Base-by-base conservation (phyloP, 1,284 basidiomycete genomes). In the Leccinum fuscescens region DNA sequence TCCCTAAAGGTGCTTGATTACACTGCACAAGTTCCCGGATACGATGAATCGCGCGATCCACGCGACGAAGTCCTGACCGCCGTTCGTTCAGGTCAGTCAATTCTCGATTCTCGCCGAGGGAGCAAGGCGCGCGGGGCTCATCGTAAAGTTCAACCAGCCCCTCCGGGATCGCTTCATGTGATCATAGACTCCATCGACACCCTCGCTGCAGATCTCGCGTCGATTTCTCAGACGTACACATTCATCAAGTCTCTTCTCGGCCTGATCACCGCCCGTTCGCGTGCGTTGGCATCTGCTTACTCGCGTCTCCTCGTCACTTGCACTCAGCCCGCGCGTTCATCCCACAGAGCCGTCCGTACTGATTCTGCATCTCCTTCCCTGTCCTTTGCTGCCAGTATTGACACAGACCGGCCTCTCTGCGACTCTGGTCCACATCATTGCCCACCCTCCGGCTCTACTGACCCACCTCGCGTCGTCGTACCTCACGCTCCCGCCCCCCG, bases 151-250 rank as follows among this genome's bases (percentile, higher is more conserved):
- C 63, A 80, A 80, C 72, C 48, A 80, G 80, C 73, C 49, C 72
- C 78, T 22, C 35, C 76, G 44, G 77, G 78, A 31, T 76, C 84
- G 17, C 62, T 87, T 22, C 81, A 79, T 62, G 79, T 89, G 24
- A 71, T 88, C 57, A 77, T 92, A 52, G 90, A 92, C 70, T 89
- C 89, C 14, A 73, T 84, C 22, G 88, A 90, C 64, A 85, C 83
- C 6, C 73, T 92, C 14, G 69, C 78, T 7, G 76, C 81, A 5
- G 86, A 92, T 68, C 69, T 83, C 35, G 79, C 77, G 12, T 86
- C 86, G n/a, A 59, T 78, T 20, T 75, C 87, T 6, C 76, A 79
- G 62, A 78, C 83, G 1, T 84, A 83, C 63, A 77, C 74, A 33
- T 78, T 85, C 58, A 75, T 92, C 24, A 76, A 69, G 39, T 72